A percentile compares a stretch with the other conserved stretches of the same genome.
phyloP scores from a whole-genome alignment of 192 early-diverging fungal species.

The Coemansia javaensis region DNA sequence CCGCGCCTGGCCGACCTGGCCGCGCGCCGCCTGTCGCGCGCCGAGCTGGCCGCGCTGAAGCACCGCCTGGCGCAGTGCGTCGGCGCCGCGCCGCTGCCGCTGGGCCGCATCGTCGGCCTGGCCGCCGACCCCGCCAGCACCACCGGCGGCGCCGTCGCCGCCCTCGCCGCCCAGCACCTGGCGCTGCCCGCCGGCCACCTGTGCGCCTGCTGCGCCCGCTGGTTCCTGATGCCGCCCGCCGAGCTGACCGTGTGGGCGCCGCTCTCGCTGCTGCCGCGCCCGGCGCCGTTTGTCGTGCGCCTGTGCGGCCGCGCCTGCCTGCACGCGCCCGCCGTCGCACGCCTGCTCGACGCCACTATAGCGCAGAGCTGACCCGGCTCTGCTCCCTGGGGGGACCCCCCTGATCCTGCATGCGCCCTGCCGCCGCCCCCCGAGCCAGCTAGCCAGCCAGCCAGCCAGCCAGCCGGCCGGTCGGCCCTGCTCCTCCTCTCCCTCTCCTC shows the following conservation, averaged over 20 bases:
- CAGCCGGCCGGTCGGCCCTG: too few species aligned
- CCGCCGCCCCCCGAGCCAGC: too few species aligned
- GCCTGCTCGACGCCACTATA: too few species aligned
- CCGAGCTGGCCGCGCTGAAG: constrained; percentile 17
- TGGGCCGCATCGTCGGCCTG: constrained; percentile 30
- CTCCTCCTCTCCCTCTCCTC: too few species aligned
- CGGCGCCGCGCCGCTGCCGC: constrained; percentile 9
- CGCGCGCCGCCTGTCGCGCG: constrained; percentile 28
- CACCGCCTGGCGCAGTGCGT: constrained; percentile 29
- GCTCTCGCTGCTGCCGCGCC: constrained; percentile 16
- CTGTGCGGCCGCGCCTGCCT: constrained; percentile 38
- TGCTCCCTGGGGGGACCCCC: too few species aligned
- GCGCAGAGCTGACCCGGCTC: too few species aligned
- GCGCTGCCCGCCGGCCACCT: constrained; percentile 20
- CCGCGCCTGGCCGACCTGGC: constrained; percentile 41
- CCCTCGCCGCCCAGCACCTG: constrained; percentile 29
- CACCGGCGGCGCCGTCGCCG: constrained; percentile 15
- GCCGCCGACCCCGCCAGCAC: constrained; percentile 7
- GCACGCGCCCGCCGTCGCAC: constrained; percentile 2
- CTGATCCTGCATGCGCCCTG: too few species aligned
- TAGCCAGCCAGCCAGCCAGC: too few species aligned
- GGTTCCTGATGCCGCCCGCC: constrained; percentile 25
- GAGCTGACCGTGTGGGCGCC: constrained; percentile 36
- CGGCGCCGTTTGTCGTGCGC: constrained; percentile 25
- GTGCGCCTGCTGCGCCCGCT: constrained; percentile 31